These are phyloP conservation scores for Hysterium pulicare DNA, from an alignment of 2,329 filamentous ascomycete species.

Conservation along the genomic window DNA sequence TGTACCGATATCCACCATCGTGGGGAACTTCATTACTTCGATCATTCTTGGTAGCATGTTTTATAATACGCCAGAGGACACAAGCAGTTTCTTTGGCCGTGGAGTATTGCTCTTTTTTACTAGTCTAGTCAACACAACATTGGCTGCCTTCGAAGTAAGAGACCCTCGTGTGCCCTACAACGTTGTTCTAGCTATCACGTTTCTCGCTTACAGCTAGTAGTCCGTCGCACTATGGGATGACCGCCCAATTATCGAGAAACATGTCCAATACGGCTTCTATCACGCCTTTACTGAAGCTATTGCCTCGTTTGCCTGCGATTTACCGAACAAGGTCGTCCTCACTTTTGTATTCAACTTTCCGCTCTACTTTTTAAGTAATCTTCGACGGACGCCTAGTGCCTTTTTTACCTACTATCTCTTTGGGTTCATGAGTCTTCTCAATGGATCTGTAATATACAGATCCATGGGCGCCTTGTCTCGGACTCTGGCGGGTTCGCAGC, in stretches of 20 bases:
- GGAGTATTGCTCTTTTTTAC: not conserved
- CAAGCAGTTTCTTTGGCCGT: not conserved
- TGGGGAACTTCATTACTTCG: not conserved
- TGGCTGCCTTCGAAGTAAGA: not conserved
- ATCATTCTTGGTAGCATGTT: not conserved
- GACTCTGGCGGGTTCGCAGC: slow-evolving; percentile 52
- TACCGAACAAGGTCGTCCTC: slow-evolving; percentile 70
- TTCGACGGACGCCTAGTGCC: slow-evolving; percentile 63
- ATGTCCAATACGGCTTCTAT: slow-evolving; percentile 74
- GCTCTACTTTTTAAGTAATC: slow-evolving; percentile 77
- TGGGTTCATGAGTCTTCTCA: slow-evolving; percentile 70
- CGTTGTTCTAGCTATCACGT: no score
- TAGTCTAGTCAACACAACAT: not conserved
- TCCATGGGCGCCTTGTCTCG: slow-evolving; percentile 78
- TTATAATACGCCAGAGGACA: not conserved
- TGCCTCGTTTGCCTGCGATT: slow-evolving; percentile 76
- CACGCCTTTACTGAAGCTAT: slow-evolving; percentile 80
- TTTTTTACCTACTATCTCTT: slow-evolving; percentile 87
- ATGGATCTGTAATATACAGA: slow-evolving; percentile 58
- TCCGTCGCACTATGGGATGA: slow-evolving; percentile 78
- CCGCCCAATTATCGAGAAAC: slow-evolving; percentile 82
- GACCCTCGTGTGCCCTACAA: no score
- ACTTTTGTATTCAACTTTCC: slow-evolving; percentile 68
- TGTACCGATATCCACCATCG: slow-evolving; percentile 54
- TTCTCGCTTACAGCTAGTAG: slow-evolving; percentile 20